These are phyloP conservation scores for Penicillium taxi DNA, from an alignment of 495 filamentous ascomycete genomes.

Conservation along the genomic window DNA sequence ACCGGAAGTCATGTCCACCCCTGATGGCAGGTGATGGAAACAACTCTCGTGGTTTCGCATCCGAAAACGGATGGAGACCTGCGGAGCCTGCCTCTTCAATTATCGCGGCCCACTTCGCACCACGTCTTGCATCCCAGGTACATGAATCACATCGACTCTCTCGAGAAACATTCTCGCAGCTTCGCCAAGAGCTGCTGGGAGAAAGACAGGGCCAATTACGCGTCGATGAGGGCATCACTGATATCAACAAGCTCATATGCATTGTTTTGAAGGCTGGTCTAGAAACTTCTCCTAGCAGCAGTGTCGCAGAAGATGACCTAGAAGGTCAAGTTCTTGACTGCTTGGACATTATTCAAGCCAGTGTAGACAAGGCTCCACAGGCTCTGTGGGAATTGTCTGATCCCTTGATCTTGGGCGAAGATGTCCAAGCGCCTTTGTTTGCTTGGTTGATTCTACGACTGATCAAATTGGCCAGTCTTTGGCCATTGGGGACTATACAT, in stretches of 20 bases:
- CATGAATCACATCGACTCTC: slow-evolving; percentile 34
- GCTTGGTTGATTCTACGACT: slow-evolving; percentile 59
- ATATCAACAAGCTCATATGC: slow-evolving; percentile 75
- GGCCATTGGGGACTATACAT: slow-evolving; percentile 18
- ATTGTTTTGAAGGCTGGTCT: slow-evolving; percentile 77
- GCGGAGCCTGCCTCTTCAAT: slow-evolving; percentile 56
- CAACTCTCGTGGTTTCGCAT: slow-evolving; percentile 9
- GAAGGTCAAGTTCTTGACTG: slow-evolving; percentile 56
- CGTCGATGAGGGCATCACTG: slow-evolving; percentile 56
- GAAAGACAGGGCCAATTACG: slow-evolving; percentile 32
- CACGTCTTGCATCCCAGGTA: slow-evolving; percentile 35
- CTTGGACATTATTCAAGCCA: slow-evolving; percentile 62
- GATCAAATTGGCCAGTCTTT: slow-evolving; percentile 23
- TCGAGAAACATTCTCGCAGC: slow-evolving; percentile 51
- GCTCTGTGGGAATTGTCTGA: slow-evolving; percentile 49
- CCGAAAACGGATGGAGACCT: slow-evolving; percentile 15
- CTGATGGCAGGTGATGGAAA: slow-evolving; percentile 23
- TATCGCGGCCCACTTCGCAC: slow-evolving; percentile 56
- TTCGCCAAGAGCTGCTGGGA: slow-evolving; percentile 57
- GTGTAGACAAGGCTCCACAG: slow-evolving; percentile 64
- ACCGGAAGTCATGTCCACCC: slow-evolving; percentile 13
- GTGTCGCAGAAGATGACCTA: slow-evolving; percentile 45
- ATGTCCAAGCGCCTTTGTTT: slow-evolving; percentile 57
- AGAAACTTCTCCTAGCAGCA: slow-evolving; percentile 49
- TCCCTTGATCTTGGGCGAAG: slow-evolving; percentile 34